phyloP scores from a whole-genome alignment of 805 yeast genomes.

The Candida montana region DNA sequence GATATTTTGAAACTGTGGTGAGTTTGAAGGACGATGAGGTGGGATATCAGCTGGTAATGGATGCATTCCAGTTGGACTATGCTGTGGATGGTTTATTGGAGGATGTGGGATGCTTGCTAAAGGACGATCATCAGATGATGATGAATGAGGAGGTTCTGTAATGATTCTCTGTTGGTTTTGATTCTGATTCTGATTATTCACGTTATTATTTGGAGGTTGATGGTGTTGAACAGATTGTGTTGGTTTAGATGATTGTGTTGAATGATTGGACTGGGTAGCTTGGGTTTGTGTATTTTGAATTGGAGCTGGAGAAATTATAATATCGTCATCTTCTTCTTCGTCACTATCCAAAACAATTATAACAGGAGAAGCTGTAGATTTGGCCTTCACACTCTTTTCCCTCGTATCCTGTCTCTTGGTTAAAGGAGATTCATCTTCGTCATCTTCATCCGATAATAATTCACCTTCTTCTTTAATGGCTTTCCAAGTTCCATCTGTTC shows the following conservation, averaged over 20 bases:
- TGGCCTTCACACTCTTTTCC: not conserved
- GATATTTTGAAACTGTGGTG: not conserved
- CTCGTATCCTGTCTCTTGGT: slow-evolving; percentile 1
- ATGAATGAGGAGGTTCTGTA: too few species aligned
- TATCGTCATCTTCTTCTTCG: slow-evolving; percentile 28
- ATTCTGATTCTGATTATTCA: too few species aligned
- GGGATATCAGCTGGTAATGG: not conserved
- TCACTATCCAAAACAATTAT: slow-evolving; percentile 49
- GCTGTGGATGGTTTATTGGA: too few species aligned
- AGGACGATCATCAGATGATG: too few species aligned
- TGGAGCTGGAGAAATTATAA: slow-evolving; percentile 1
- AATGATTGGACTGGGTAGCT: not conserved
- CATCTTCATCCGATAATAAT: slow-evolving; percentile 9
- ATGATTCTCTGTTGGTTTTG: too few species aligned
- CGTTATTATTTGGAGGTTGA: too few species aligned
- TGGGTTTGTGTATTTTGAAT: not conserved
- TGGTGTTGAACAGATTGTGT: not conserved
- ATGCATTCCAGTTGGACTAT: not conserved
- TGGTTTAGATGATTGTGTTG: not conserved
- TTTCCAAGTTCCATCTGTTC: slow-evolving; percentile 72
- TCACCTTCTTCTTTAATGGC: slow-evolving; percentile 24
- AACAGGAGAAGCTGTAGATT: slow-evolving; percentile 27
- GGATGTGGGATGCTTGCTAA: not conserved
- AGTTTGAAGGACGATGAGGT: not conserved
- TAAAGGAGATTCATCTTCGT: slow-evolving; percentile 10